Percentiles rank a stretch among this genome's conserved stretches.
These are phyloP conservation scores for Solanum habrochaites DNA, from an alignment of 257 asterid species.

Conservation along the genomic window DNA sequence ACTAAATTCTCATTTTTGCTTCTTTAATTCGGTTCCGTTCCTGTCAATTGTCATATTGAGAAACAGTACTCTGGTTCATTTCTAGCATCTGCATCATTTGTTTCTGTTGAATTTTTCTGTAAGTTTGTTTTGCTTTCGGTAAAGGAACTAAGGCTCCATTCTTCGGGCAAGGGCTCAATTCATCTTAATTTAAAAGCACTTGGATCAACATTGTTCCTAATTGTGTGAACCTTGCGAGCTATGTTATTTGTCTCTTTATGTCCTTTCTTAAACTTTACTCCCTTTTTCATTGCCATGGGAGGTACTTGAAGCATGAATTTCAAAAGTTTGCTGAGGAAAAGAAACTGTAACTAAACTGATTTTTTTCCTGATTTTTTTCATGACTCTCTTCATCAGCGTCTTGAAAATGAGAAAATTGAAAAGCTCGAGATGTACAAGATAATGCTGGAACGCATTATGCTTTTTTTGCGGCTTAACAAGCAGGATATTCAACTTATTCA, in stretches of 20 bases:
- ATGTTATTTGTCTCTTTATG: not conserved
- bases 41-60: not conserved
- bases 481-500: slow-evolving; percentile 41
- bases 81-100: not conserved
- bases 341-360: not conserved
- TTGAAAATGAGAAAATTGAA: slow-evolving; percentile 58
- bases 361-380: slow-evolving; percentile 30
- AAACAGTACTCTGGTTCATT: not conserved
- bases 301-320: not conserved
- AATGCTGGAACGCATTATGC: slow-evolving; percentile 57
- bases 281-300: not conserved
- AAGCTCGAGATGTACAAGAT: slow-evolving; percentile 55
- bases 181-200: not conserved
- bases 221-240: not conserved
- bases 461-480: slow-evolving; percentile 46
- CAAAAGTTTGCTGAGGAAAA: not conserved
- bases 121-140: not conserved
- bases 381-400: slow-evolving; percentile 59
- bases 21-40: not conserved
- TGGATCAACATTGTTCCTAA: not conserved
- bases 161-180: not conserved
- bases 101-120: not conserved
- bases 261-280: not conserved
- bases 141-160: not conserved
- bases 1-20: not conserved